Base-by-base conservation (phyloP, 768 basidiomycete species). In the Daedaleopsis sinensis region DNA sequence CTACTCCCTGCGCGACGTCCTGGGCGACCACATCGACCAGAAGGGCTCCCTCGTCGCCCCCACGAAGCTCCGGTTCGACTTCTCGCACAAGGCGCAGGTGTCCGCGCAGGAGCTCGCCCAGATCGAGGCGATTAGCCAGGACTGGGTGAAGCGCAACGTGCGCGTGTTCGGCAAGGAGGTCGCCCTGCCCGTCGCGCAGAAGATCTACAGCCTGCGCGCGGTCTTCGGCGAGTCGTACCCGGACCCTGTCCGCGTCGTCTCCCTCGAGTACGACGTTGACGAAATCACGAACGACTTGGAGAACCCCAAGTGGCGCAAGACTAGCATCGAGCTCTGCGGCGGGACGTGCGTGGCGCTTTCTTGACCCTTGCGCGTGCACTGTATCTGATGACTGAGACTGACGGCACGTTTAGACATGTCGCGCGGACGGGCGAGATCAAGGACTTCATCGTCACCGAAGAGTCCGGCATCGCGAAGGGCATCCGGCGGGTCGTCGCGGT, bases 171-270 rank as follows among this genome's bases (percentile, higher is more conserved):
- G 93, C 72, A 89, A 93, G 73, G 93, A 99, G 51, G 75, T 99
- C 53, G 80, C 87, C 50, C 80, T 99, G 27, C 80, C 83, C 55
- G 82, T 81, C 7, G 95, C 94, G 0, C 86, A 87, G 66, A 87
- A 89, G 72, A 96, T 99, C 55, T 85, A 96, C n/a, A 96, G 97
- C 6, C 75, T 98, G 36, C 83, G 97, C 36, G 97, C 96, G 2
- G 97, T 99, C 48, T 99, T 99, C 68, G 97, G 97, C 48, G 97
- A 99, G 77, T 84, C 91, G 0, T 99, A 99, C 72, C 97, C 97
- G 5, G 96, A 98, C 73, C 97, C 97, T 3, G 97, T 99, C 19
- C 84, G 96, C 35, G 94, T 98, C 1, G 97, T 99, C 15, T 86
- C 93, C 2, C 80, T 99, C 21, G 96, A 93, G 73, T 94, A 84